Evolutionary conservation across 495 filamentous ascomycete genomes (phyloP), one percentile per base, ranked within the genome.

Genomic region (Talaromyces wortmannii): DNA sequence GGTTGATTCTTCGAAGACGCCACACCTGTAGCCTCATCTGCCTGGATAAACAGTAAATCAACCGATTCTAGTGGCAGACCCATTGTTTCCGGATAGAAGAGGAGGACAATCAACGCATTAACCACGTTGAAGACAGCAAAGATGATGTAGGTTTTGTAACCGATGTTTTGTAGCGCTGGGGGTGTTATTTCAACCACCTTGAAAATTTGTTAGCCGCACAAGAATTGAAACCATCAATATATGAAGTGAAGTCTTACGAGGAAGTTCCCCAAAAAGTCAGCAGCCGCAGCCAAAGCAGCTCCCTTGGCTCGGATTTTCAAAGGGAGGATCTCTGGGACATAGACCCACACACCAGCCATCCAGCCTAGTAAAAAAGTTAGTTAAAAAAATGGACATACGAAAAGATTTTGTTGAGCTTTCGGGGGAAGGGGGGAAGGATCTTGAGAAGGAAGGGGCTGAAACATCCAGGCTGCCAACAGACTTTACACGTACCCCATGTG

Each of bases 21-120:
- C 55, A 32, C 57, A 56, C 29, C 57, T 50, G 40, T 43, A 53
- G 47, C 56, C 55, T 5, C 45, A 45, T 15, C 52, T 23, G 17
- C 54, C 60, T 63, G 33, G 60, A 61, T 55, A 48, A 86, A 84
- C 59, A 83, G 82, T 53, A 88, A 75, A 58, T 90, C 86, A 45
- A 90, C 86, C 67, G 90, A 86, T 61, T 91, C 88, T 4, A 91
- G 78, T 18, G 82, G 84, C 17, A 87, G 78, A 4, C 74, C 67
- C 15, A 80, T 81, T 0, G 84, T 85, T 65, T 88, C 85, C 2
- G 86, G 85, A 59, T 86, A 88, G 71, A 84, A 84, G 69, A 87
- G 81, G 71, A 81, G 89, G 64, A 91, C 84, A 54, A 88, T 64
- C 0, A 87, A 85, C 12, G 89, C 57, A 74, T 89, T 88, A 61